Percentiles rank a stretch among this genome's conserved stretches.
phyloP scores from a whole-genome alignment of 106 monocot species.

The Phalaenopsis equestris region DNA sequence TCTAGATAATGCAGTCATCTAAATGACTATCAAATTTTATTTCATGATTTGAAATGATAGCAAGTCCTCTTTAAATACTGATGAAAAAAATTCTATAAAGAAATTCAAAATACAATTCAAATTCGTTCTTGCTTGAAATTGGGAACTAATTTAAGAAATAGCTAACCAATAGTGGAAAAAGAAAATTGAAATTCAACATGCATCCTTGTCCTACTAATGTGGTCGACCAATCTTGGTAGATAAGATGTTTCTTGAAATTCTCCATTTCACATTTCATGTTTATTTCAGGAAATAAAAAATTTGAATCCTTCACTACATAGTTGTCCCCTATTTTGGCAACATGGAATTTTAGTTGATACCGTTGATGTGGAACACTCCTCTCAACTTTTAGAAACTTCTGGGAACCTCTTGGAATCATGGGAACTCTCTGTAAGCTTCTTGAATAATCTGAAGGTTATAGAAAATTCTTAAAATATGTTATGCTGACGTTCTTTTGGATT shows the following conservation, averaged over 20 bases:
- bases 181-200: background rate
- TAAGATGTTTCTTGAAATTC: background rate
- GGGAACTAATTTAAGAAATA: background rate
- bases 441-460: background rate
- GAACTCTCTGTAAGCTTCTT: background rate
- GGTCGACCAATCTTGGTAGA: background rate
- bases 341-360: background rate
- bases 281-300: background rate
- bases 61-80: too few species aligned
- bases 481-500: background rate
- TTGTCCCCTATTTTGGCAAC: background rate
- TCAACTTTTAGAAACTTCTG: background rate
- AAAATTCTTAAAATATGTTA: background rate
- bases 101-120: too few species aligned
- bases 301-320: background rate
- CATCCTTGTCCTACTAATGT: background rate
- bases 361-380: background rate
- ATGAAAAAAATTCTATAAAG: too few species aligned
- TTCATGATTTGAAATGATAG: too few species aligned
- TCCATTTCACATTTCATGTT: background rate
- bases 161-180: background rate
- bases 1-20: too few species aligned
- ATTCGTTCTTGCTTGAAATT: too few species aligned
- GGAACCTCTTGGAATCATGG: background rate
- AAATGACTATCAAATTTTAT: too few species aligned